Percentiles rank a stretch among this genome's conserved stretches.
These are phyloP conservation scores for Neoarthrinium moseri DNA, from an alignment of 2,329 filamentous ascomycete genomes.

Conservation along the genomic window DNA sequence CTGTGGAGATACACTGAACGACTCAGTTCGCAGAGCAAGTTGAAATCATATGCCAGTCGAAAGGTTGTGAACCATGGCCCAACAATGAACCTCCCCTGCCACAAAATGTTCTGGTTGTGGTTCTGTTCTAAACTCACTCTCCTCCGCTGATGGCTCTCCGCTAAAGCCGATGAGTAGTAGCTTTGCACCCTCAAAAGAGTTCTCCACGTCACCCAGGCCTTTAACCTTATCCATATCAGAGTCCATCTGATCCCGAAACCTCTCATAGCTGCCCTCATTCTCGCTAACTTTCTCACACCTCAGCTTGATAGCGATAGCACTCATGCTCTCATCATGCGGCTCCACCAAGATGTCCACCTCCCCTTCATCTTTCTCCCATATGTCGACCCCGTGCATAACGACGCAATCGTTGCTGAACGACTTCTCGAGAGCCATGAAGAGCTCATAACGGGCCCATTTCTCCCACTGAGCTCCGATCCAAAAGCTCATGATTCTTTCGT, in stretches of 20 bases:
- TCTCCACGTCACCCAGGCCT: not conserved
- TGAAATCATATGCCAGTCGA: no score
- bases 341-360: slow-evolving; percentile 3
- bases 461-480: slow-evolving; percentile 3
- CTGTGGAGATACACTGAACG: no score
- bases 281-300: slow-evolving; percentile 1
- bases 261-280: slow-evolving; percentile 4
- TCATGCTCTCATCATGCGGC: not conserved
- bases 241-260: slow-evolving; percentile 3
- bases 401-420: not conserved
- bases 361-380: not conserved
- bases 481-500: slow-evolving; percentile 1
- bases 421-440: slow-evolving; percentile 1
- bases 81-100: not conserved
- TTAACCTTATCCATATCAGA: slow-evolving; percentile 1
- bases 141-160: not conserved
- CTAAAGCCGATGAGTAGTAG: not conserved
- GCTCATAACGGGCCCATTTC: slow-evolving; percentile 1
- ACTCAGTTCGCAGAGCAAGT: no score
- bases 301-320: not conserved
- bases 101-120: not conserved
- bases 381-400: not conserved
- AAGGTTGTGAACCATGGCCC: slow-evolving; percentile 1
- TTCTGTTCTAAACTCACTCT: not conserved
- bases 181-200: not conserved